Evolutionary conservation across 352 stramenopile species (phyloP).

Genomic region (Globisporangium apiculatum): DNA sequence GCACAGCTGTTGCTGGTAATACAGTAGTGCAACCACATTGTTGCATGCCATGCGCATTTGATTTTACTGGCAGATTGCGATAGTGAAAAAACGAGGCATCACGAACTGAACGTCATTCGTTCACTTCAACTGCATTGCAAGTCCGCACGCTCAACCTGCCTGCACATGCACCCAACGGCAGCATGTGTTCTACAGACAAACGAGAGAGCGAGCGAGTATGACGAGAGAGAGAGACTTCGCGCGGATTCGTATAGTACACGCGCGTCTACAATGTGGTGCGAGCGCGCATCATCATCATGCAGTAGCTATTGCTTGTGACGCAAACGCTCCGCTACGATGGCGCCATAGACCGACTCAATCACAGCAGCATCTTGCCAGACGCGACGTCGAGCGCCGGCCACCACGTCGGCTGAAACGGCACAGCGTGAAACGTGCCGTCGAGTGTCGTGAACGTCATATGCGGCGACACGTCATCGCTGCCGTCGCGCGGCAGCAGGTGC

Average conservation of each 20-base stretch:
- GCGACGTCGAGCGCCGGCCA: conserved; percentile 62
- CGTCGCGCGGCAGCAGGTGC: conserved; percentile 42
- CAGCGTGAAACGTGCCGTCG: conserved; percentile 55
- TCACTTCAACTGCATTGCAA: background rate
- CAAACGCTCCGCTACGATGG: too few species aligned
- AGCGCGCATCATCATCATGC: too few species aligned
- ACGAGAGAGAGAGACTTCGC: too few species aligned
- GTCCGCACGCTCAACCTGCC: too few species aligned
- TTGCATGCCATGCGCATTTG: too few species aligned
- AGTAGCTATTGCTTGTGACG: too few species aligned
- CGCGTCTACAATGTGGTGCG: too few species aligned
- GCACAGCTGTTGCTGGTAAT: background rate
- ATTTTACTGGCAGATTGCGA: too few species aligned
- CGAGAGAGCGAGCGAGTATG: too few species aligned
- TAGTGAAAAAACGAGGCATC: background rate
- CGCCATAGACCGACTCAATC: background rate
- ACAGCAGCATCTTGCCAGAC: conserved; percentile 73
- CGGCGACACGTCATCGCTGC: conserved; percentile 17
- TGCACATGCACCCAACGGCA: too few species aligned
- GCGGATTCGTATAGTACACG: too few species aligned
- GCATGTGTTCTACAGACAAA: too few species aligned
- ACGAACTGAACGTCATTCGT: background rate
- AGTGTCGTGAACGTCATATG: conserved; percentile 56
- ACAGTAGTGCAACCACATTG: background rate
- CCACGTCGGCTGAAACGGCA: conserved; percentile 73